Evolutionary conservation across 371 early-diverging fungal genomes (phyloP).

Genomic region (Dichotomocladium elegans): DNA sequence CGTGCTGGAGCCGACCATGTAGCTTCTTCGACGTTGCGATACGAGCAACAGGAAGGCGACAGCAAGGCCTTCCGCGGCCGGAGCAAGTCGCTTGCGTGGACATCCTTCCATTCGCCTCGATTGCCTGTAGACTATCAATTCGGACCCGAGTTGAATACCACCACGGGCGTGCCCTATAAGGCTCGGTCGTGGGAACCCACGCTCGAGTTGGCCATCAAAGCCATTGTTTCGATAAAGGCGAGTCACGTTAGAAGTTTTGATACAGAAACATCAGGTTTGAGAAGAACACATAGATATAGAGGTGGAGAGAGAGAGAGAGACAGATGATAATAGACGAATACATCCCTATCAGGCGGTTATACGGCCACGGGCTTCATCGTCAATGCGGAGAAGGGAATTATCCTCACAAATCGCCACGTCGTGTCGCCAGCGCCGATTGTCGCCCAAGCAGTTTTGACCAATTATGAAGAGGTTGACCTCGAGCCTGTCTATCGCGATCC

Average conservation of each 20-base stretch:
- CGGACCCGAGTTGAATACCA: not conserved
- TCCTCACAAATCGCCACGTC: conserved; percentile 88
- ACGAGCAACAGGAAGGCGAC: conserved; percentile 14
- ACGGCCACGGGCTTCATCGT: conserved; percentile 92
- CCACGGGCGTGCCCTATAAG: conserved; percentile 32
- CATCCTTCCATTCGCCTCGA: conserved; percentile 22
- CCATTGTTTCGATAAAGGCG: conserved; percentile 83
- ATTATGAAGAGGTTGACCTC: conserved; percentile 87
- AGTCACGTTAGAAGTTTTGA: conserved; percentile 86
- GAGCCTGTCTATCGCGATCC: conserved; percentile 77
- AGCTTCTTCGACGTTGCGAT: conserved; percentile 16
- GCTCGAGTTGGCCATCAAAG: conserved; percentile 67
- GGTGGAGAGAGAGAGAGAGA: conserved; percentile 1
- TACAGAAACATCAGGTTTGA: conserved; percentile 78
- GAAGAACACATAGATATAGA: not conserved
- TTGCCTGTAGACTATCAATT: conserved; percentile 25
- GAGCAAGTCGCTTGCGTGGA: conserved; percentile 41
- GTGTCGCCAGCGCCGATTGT: conserved; percentile 84
- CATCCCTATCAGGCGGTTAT: conserved; percentile 46
- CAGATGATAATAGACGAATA: not conserved
- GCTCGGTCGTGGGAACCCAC: conserved; percentile 69
- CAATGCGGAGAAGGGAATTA: conserved; percentile 75
- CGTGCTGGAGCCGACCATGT: conserved; percentile 17
- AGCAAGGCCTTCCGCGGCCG: conserved; percentile 28
- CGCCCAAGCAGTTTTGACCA: conserved; percentile 74